Evolutionary conservation across 495 filamentous ascomycete genomes (phyloP).

Genomic region (Penicillium malachiteum): DNA sequence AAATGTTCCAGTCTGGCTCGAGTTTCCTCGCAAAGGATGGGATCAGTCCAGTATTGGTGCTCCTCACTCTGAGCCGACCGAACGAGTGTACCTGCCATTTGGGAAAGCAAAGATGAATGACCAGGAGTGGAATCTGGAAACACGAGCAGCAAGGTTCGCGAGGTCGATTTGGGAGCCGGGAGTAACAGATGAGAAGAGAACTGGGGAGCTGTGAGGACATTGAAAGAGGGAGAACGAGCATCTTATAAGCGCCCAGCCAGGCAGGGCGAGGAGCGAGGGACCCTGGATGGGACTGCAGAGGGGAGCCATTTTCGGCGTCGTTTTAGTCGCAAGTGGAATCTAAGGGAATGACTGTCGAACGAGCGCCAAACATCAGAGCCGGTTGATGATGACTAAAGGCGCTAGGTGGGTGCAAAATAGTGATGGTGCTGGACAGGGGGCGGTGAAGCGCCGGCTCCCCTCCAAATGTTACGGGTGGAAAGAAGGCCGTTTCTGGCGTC

Average conservation of each 20-base stretch:
- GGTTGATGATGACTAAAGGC: background rate
- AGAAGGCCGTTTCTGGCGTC: slow-evolving; percentile 3
- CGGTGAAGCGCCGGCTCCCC: background rate
- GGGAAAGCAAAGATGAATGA: background rate
- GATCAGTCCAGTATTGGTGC: slow-evolving; percentile 32
- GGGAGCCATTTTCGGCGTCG: slow-evolving; percentile 19
- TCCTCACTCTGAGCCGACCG: too few species aligned
- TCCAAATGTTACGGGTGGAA: slow-evolving; percentile 1
- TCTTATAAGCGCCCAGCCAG: too few species aligned
- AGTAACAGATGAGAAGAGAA: too few species aligned
- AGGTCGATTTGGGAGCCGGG: too few species aligned
- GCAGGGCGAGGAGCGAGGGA: background rate
- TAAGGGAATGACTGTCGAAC: background rate
- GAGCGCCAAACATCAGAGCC: background rate
- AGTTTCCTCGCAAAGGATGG: slow-evolving; percentile 34
- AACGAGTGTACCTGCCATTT: too few species aligned
- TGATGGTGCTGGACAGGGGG: background rate
- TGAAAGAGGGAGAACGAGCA: too few species aligned
- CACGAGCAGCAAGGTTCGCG: too few species aligned
- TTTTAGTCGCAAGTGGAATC: slow-evolving; percentile 10
- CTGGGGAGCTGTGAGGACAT: too few species aligned
- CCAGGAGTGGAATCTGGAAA: too few species aligned
- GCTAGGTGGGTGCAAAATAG: slow-evolving; percentile 1
- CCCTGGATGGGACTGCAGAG: slow-evolving; percentile 7
- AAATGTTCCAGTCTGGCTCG: slow-evolving; percentile 32